These are phyloP conservation scores for Fusarium dlaminii DNA, from an alignment of 2,329 filamentous ascomycete species.

Conservation along the genomic window DNA sequence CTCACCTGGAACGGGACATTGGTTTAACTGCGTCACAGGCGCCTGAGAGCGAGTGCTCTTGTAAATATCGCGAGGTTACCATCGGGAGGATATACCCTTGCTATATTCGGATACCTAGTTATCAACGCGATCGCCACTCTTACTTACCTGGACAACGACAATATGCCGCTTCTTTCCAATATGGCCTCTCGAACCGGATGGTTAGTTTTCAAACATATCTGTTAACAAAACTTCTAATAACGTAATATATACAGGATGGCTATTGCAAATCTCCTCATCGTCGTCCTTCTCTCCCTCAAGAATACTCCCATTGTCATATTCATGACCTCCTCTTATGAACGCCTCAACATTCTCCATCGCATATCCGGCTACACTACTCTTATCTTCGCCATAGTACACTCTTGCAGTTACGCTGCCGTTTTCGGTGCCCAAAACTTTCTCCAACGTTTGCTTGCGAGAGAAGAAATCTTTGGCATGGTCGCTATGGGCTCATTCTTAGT, in stretches of 20 bases:
- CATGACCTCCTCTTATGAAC: constrained; percentile 65
- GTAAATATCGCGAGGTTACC: constrained; percentile 42
- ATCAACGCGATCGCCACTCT: constrained; percentile 50
- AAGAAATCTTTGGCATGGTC: constrained; percentile 60
- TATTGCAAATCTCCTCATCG: constrained; percentile 58
- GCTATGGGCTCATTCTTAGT: constrained; percentile 58
- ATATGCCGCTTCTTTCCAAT: constrained; percentile 45
- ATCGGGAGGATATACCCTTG: constrained; percentile 46
- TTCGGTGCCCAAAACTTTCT: constrained; percentile 48
- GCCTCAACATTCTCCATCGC: constrained; percentile 66
- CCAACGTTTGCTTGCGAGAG: constrained; percentile 47
- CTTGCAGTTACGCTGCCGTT: constrained; percentile 53
- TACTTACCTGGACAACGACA: constrained; percentile 46
- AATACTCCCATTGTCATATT: constrained; percentile 66
- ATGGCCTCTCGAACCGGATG: constrained; percentile 52
- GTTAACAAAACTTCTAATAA: background rate
- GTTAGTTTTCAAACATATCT: constrained; percentile 37
- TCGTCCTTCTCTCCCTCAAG: constrained; percentile 65
- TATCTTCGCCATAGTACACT: constrained; percentile 57
- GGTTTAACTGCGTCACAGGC: constrained; percentile 35
- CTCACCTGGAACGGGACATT: too few relatives aligned
- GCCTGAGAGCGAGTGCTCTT: constrained; percentile 41
- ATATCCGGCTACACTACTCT: constrained; percentile 62
- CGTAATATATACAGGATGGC: constrained; percentile 47
- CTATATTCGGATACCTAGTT: constrained; percentile 44